Evolutionary conservation across 306 rosid species (phyloP).

Genomic region (Trifolium repens): DNA sequence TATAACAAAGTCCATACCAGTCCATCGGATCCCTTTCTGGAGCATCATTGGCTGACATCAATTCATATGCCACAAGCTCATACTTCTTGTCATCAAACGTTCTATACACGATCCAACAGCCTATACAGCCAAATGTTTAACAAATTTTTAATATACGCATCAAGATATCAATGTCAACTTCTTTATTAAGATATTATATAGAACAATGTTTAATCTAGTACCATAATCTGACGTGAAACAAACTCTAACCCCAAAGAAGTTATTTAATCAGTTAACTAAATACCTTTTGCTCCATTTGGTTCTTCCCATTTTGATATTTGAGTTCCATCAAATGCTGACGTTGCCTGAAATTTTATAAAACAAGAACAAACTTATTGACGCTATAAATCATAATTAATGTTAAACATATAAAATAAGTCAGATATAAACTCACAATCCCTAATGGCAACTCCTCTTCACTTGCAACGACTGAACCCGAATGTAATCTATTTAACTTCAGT

Average conservation of each 20-base stretch:
- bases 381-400: slow-evolving; percentile 34
- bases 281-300: slow-evolving; percentile 93
- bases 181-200: slow-evolving; percentile 17
- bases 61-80: slow-evolving; percentile 85
- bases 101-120: slow-evolving; percentile 79
- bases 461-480: slow-evolving; percentile 83
- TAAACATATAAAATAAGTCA: slow-evolving; percentile 41
- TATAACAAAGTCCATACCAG: slow-evolving; percentile 58
- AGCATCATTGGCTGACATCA: slow-evolving; percentile 93
- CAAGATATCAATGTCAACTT: slow-evolving; percentile 23
- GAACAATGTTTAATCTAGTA: slow-evolving; percentile 19
- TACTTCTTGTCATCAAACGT: slow-evolving; percentile 58
- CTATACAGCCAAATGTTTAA: slow-evolving; percentile 49
- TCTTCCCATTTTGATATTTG: slow-evolving; percentile 88
- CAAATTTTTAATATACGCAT: slow-evolving; percentile 27
- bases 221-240: neutral
- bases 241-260: slow-evolving; percentile 28
- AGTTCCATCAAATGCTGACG: slow-evolving; percentile 89
- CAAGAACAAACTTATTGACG: slow-evolving; percentile 37
- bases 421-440: slow-evolving; percentile 81
- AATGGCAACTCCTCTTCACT: slow-evolving; percentile 92
- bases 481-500: slow-evolving; percentile 78
- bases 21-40: slow-evolving; percentile 98
- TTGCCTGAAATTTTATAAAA: slow-evolving; percentile 62
- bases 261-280: slow-evolving; percentile 41